A percentile compares a stretch with the other conserved stretches of the same genome.
Evolutionary conservation across 169 alveolate species (phyloP).

Genomic region (Cryptosporidium sp.): DNA sequence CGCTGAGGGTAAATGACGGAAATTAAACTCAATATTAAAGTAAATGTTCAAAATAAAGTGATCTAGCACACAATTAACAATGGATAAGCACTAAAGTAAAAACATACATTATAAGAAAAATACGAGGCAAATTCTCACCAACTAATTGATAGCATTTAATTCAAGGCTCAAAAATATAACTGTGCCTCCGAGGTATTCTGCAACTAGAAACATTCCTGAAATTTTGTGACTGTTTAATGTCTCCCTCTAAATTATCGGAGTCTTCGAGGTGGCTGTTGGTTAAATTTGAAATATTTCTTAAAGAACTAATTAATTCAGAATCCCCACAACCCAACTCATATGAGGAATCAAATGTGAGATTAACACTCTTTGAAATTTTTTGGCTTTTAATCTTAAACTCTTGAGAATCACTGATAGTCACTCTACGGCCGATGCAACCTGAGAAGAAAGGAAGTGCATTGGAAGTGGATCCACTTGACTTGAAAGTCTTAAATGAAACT

Average conservation of each 20-base stretch:
- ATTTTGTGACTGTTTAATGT: constrained; percentile 6
- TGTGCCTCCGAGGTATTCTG: constrained; percentile 24
- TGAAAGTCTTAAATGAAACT: constrained; percentile 43
- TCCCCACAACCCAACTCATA: constrained; percentile 3
- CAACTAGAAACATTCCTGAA: background rate
- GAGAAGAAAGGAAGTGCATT: constrained; percentile 21
- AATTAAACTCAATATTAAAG: background rate
- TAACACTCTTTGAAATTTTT: constrained; percentile 1
- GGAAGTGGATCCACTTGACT: constrained; percentile 26
- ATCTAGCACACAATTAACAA: background rate
- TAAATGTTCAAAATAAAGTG: background rate
- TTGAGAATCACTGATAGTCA: background rate
- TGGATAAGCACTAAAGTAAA: background rate
- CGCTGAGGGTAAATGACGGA: constrained; percentile 1
- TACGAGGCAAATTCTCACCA: background rate
- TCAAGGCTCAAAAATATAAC: constrained; percentile 55
- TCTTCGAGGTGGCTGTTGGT: background rate
- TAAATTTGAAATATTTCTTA: constrained; percentile 2
- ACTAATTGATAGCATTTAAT: background rate
- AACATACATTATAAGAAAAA: background rate
- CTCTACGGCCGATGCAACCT: constrained; percentile 42
- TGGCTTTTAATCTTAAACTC: background rate
- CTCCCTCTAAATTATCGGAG: background rate
- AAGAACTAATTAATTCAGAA: constrained; percentile 4
- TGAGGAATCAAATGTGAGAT: constrained; percentile 58